Evolutionary conservation across 2,329 filamentous ascomycete genomes (phyloP), one percentile per base, ranked within the genome.

Genomic region (Claviceps sp.): DNA sequence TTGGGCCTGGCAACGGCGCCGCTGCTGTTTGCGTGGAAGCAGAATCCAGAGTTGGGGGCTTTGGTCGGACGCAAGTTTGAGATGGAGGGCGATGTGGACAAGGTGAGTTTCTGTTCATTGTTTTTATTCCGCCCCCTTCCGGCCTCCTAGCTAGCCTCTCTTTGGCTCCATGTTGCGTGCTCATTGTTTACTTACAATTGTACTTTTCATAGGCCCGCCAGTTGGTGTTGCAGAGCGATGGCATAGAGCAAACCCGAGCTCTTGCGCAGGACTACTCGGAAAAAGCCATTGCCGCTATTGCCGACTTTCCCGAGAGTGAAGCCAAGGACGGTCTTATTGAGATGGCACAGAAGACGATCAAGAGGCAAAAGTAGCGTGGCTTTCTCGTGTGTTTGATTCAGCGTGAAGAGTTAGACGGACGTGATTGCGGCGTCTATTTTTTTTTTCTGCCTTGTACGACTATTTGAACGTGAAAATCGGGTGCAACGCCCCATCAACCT

Each of bases 11-110:
- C 93, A 44, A 98, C 93, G 13, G 93, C 93, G 13, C 93, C 93
- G 16, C 71, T 98, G 57, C 72, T 98, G 43, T 98, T 97, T 72
- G 93, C 93, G 0, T 98, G 93, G 93, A 90, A 90, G 71, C 80
- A 85, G 58, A 87, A 87, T 61, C 80, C 83, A 24, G 89, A 93
- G 68, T 72, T 98, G 30, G 93, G 93, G 4, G 80, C 81, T 50
- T 73, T 98, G 58, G 93, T 98, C 16, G 93, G 93, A 46, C 82
- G 93, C 68, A 95, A 95, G 69, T 98, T 98, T 66, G 75, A 77
- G 46, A 70, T 78, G 61, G 80, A 89, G 59, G 93, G 93, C 5
- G 93, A 98, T 71, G 87, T 95, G 48, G 73, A 83, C 60, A 83
- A 74, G 75, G 91, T 96, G 68, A 73, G 84, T 30, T 19, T 43